These are phyloP conservation scores for Ligustrum vulgare DNA, from an alignment of 257 asterid species.

Conservation along the genomic window DNA sequence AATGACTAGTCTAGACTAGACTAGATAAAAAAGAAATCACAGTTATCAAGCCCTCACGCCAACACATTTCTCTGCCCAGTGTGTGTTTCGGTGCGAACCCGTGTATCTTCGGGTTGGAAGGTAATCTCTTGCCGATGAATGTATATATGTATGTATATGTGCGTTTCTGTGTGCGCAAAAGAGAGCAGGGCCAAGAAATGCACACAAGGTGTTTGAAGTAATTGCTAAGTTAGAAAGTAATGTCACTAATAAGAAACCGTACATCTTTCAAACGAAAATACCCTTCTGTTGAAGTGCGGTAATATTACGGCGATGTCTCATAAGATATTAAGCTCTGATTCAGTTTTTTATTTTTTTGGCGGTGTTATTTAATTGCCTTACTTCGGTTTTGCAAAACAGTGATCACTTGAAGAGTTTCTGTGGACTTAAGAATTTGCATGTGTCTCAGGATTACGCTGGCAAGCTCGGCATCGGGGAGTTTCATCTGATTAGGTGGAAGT, in stretches of 20 bases:
- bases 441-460: background rate
- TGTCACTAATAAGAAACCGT: background rate
- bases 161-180: background rate
- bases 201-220: slow-evolving; percentile 31
- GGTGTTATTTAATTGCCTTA: background rate
- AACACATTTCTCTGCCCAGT: background rate
- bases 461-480: background rate
- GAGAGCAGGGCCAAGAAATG: background rate
- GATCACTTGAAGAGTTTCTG: background rate
- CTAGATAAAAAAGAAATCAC: background rate
- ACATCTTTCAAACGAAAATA: background rate
- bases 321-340: background rate
- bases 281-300: background rate
- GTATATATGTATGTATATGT: background rate
- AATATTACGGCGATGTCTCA: background rate
- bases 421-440: background rate
- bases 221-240: slow-evolving; percentile 24
- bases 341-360: background rate
- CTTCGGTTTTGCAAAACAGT: slow-evolving; percentile 4
- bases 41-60: background rate
- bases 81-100: background rate
- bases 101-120: background rate
- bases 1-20: too few species aligned
- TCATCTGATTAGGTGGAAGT: slow-evolving; percentile 6
- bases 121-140: background rate